phyloP scores from a whole-genome alignment of 306 rosid species.

The Spatholobus suberectus region DNA sequence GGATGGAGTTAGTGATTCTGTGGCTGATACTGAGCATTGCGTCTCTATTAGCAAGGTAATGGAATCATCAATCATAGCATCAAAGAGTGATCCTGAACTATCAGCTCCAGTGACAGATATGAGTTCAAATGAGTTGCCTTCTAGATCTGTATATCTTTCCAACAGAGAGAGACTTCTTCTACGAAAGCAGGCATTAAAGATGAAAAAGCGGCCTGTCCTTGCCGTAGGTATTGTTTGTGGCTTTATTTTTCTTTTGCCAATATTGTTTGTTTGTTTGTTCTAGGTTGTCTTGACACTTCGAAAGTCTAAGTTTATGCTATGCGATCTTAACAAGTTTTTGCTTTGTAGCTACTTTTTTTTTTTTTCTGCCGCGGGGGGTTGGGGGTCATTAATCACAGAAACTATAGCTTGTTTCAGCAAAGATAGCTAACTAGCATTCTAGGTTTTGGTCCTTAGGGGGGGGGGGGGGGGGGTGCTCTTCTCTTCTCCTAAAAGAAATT shows the following conservation, averaged over 20 bases:
- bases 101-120: slow-evolving; percentile 44
- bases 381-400: background rate
- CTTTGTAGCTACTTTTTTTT: slow-evolving; percentile 10
- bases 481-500: background rate
- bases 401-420: slow-evolving; percentile 3
- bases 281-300: slow-evolving; percentile 2
- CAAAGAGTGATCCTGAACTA: slow-evolving; percentile 39
- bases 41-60: slow-evolving; percentile 40
- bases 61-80: slow-evolving; percentile 46
- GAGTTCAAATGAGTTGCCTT: slow-evolving; percentile 46
- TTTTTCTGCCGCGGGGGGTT: background rate
- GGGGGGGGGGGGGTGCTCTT: background rate
- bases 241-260: slow-evolving; percentile 10
- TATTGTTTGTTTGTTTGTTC: background rate
- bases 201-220: slow-evolving; percentile 79
- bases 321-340: background rate
- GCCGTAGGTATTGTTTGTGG: slow-evolving; percentile 70
- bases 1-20: slow-evolving; percentile 42
- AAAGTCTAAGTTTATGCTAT: background rate
- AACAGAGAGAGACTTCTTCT: slow-evolving; percentile 88
- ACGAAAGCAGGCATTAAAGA: slow-evolving; percentile 76
- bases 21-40: slow-evolving; percentile 36
- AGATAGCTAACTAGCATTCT: background rate
- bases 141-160: slow-evolving; percentile 61
- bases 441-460: background rate